Evolutionary conservation across 305 asterid genomes (phyloP), one percentile per base, ranked within the genome.

Genomic region (Fraxinus velutina): DNA sequence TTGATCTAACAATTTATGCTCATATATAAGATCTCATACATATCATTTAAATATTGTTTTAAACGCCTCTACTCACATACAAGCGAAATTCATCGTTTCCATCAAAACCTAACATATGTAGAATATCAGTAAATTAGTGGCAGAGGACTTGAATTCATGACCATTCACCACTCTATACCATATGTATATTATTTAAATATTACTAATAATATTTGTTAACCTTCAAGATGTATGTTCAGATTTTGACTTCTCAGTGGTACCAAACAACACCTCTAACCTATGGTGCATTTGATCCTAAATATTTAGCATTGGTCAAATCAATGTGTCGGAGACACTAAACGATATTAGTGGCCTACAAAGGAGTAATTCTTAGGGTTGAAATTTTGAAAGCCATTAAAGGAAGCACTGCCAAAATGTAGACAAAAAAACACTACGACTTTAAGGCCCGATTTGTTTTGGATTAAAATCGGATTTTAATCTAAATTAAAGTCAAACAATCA

Each of bases 341-440:
- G 89, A 82, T 66, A 62, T 19, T 62, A 84, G 79, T 85, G 91
- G 85, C 92, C 90, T 81, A 87, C 84, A 76, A 81, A 84, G 82
- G 33, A 60, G 36, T 9, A 44, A 60, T 33, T 73, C 22, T 30
- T 10, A 79, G 83, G 80, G 86, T 78, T 79, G 87, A 79, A 83
- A 19, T 75, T 71, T 84, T 77, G 80, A 37, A 57, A 80, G 73
- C 81, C 86, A 78, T 83, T 83, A 87, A 82, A 80, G 82, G 82
- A 81, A 85, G 88, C 92, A 89, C 92, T 87, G 86, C 81, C 70
- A 33, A 86, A 88, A 74, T 79, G 75, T 39, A 62, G 87, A 88
- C 82, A 24, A 78, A 7, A 13, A 83, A 37, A 62, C 42, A 34
- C 76, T 36, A 42, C 9, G 34, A 32, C 21, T n/a, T 47, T 77